phyloP scores from a whole-genome alignment of 1,284 basidiomycete species.

The Phaffia rhodozyma region DNA sequence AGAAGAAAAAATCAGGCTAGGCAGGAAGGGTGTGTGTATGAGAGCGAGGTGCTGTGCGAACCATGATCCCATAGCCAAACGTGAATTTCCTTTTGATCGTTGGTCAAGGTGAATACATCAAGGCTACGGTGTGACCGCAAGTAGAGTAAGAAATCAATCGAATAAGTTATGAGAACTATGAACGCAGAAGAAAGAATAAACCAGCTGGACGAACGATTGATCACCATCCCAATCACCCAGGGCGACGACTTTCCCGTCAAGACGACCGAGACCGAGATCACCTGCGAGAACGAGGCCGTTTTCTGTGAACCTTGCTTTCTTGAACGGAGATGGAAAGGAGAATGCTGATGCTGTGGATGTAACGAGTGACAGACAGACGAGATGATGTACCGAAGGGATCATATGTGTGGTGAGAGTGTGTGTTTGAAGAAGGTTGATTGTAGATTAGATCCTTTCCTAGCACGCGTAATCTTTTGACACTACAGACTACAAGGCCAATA shows the following conservation, averaged over 20 bases:
- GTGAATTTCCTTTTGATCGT: constrained; percentile 58
- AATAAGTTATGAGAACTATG: constrained; percentile 3
- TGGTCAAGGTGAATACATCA: constrained; percentile 64
- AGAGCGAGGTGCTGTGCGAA: constrained; percentile 31
- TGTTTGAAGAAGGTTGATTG: no score
- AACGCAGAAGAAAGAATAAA: background rate
- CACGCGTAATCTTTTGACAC: no score
- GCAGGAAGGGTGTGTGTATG: background rate
- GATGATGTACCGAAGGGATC: no score
- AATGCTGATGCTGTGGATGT: background rate
- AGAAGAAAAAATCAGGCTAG: background rate
- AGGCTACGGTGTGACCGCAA: constrained; percentile 41
- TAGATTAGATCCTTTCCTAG: no score
- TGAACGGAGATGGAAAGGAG: constrained; percentile 55
- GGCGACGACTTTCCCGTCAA: constrained; percentile 58
- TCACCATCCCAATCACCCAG: constrained; percentile 93
- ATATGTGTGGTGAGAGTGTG: no score
- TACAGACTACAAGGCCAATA: no score
- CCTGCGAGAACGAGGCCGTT: constrained; percentile 75
- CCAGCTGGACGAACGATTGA: constrained; percentile 56
- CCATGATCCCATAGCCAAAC: constrained; percentile 78
- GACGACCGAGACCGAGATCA: constrained; percentile 58
- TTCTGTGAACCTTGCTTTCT: constrained; percentile 69
- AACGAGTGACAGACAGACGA: no score
- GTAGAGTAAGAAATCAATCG: background rate